Base-by-base conservation (phyloP, 225 moss, liverwort and hornwort genomes). In the Marchantia paleacea region DNA sequence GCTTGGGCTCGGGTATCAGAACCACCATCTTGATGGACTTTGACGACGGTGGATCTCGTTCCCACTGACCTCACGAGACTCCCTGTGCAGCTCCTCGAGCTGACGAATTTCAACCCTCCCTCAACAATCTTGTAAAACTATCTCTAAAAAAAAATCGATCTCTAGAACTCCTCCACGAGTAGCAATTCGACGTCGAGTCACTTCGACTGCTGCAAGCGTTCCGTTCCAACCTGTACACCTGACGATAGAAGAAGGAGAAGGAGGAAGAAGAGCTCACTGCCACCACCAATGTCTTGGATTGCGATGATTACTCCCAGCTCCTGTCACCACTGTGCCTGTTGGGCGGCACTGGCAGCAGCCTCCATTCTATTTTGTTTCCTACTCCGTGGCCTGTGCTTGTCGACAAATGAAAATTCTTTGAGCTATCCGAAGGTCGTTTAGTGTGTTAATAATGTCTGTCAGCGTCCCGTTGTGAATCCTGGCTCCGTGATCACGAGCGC, bases 1-100 rank as follows among this genome's bases (percentile, higher is more conserved):
- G 73, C 72, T 78, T 83, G 62, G 86, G 83, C 4, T 69, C 52
- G 24, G 73, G 66, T 28, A 57, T 19, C 28, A 7, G 66, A 29
- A 57, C 19, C 28, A 7, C 19, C 86, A 86, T 86, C 62, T 68
- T 76, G 52, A 69, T 8, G 10, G 24, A 20, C 22, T 16, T 22
- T 24, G n/a, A 12, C 25, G n/a, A n/a, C n/a, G n/a, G n/a, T n/a
- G n/a, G 73, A 73, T 60, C 72, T 52, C 31, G 30, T 51, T 50
- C 20, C n/a, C 0, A 4, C 13, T 30, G 18, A 30, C 31, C 69
- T 47, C 39, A 47, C 69, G 39, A 69, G 16, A 47, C 69, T 31
- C 3, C 69, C 10, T 69, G 31, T 18, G 16, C 20, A 8, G 8
- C 48, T 24, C 15, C 68, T 24, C 6, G 13, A 68, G 12, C 20